Evolutionary conservation across 352 stramenopile genomes (phyloP), one percentile per base, ranked within the genome.

Genomic region (Sclerospora graminicola): DNA sequence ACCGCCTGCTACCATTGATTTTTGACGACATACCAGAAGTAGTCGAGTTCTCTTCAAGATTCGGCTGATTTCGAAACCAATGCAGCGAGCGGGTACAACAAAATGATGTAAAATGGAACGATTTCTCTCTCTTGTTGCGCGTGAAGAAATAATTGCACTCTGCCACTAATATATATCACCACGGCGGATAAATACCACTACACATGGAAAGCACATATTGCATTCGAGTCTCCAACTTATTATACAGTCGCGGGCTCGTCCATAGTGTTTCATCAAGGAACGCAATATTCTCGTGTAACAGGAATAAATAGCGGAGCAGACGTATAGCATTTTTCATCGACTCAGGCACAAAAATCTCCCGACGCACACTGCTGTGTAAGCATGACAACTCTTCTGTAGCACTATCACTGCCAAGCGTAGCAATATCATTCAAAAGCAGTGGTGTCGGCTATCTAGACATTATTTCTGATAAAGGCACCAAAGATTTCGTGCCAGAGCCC

Each of bases 101-200:
- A 49, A 92, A 92, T 5, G 80, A 69, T 0, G 80, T 89, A 1
- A 75, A 73, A 11, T 71, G 72, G 33, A 92, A 89, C 7, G 88
- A 33, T 15, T 73, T 75, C 35, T 88, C 67, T 7, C 80, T 68
- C 7, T 89, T 48, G 24, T 84, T 64, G 14, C 68, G 68, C 0
- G 80, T 71, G 15, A 92, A 92, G 24, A 92, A 86, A 38, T 89
- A 92, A 35, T 80, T 82, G 49, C 70, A 89, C 45, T 84, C 48
- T 4, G 69, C 75, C n/a, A 86, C 62, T 23, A 92, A 48, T 1
- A 50, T 49, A 60, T 89, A 74, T 49, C 64, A 88, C n/a, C n/a
- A n/a, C n/a, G n/a, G n/a, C n/a, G n/a, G n/a, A n/a, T n/a, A n/a
- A n/a, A n/a, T n/a, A n/a, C n/a, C n/a, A n/a, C n/a, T n/a, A n/a